Base-by-base conservation (phyloP, 2,329 filamentous ascomycete genomes). In the Scopulariopsis brevicaulis region DNA sequence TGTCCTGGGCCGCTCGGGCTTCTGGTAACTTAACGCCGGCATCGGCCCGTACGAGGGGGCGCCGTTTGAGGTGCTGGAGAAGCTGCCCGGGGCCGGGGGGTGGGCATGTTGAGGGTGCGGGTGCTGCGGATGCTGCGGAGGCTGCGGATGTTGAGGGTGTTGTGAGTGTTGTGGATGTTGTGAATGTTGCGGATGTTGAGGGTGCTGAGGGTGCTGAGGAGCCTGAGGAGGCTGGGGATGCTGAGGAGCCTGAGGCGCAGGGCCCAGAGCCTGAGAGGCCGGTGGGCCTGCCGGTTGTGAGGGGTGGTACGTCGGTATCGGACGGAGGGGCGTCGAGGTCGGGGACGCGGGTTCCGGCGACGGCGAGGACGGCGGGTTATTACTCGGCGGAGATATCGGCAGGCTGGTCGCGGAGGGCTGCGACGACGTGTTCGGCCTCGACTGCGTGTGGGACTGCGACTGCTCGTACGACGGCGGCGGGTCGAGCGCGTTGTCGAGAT, bases 401-500 rank as follows among this genome's bases (percentile, higher is more conserved):
- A 40, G 55, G 55, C 24, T 53, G 20, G 48, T 40, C 14, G 28
- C 34, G 55, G 55, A 50, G 20, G 46, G 46, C 20, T 57, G 50
- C 6, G 55, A 53, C 24, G 51, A 57, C n/a, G 55, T 57, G 12
- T 14, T 25, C 2, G 55, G 55, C n/a, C 55, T 48, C 8, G 55
- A 57, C 4, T 52, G 46, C 10, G 46, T 20, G 32, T 53, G 55
- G 1, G 55, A 57, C 25, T 57, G 55, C 11, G 55, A 57, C 25
- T 52, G 46, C 25, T 57, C 55, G 55, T 57, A 57, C 10, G 55
- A 57, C 1, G 55, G 55, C 32, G 55, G 55, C 15, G 55, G 55
- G 25, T 57, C 55, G 32, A 57, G 55, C 12, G 55, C 14, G 46
- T 48, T 57, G 25, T 57, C 55, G 55, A 57, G 55, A 20, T 57